Evolutionary conservation across 2,329 filamentous ascomycete species (phyloP).

Genomic region (Colletotrichum sp.): DNA sequence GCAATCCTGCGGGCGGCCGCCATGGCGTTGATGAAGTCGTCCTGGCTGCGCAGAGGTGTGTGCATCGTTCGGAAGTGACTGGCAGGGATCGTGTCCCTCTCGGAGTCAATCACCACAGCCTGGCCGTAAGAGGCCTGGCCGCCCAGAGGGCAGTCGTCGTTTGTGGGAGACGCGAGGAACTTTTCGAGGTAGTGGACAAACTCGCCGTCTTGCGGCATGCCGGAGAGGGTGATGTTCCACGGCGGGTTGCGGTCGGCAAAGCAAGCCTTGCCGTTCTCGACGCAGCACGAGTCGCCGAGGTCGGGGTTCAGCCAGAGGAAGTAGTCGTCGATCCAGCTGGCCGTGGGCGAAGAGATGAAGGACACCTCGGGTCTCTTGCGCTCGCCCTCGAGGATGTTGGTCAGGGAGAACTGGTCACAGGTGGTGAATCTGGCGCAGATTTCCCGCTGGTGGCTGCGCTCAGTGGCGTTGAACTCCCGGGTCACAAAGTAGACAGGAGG

Average conservation of each 20-base stretch:
- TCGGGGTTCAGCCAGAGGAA: slow-evolving; percentile 87
- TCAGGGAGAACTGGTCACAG: slow-evolving; percentile 81
- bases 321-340: slow-evolving; percentile 94
- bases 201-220: slow-evolving; percentile 93
- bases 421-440: slow-evolving; percentile 91
- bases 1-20: slow-evolving; percentile 88
- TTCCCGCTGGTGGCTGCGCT: slow-evolving; percentile 77
- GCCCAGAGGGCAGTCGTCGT: slow-evolving; percentile 83
- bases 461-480: slow-evolving; percentile 77
- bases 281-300: slow-evolving; percentile 74
- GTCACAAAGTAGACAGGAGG: slow-evolving; percentile 98
- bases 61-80: slow-evolving; percentile 94
- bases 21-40: slow-evolving; percentile 93
- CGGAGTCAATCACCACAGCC: slow-evolving; percentile 78
- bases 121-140: slow-evolving; percentile 87
- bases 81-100: slow-evolving; percentile 71
- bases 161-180: slow-evolving; percentile 82
- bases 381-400: slow-evolving; percentile 92
- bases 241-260: slow-evolving; percentile 77
- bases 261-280: slow-evolving; percentile 73
- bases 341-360: slow-evolving; percentile 85
- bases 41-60: slow-evolving; percentile 82
- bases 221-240: slow-evolving; percentile 88
- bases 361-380: slow-evolving; percentile 87
- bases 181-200: slow-evolving; percentile 85